Evolutionary conservation across 768 basidiomycete genomes (phyloP).

Genomic region (Cantharellus anzutake): DNA sequence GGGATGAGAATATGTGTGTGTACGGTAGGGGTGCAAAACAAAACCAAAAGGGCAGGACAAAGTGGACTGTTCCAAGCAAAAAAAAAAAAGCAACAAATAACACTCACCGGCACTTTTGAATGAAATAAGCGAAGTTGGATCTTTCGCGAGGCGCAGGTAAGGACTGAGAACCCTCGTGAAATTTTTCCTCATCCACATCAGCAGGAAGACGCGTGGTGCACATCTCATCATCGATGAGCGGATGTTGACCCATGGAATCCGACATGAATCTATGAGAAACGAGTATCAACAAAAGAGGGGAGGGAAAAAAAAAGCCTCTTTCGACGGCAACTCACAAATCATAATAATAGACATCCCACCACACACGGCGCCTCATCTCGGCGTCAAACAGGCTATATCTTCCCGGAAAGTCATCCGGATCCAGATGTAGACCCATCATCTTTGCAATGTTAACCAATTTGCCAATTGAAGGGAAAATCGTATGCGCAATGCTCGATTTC

Average conservation of each 20-base stretch:
- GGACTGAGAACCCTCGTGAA: conserved; percentile 27
- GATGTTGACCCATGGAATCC: conserved; percentile 44
- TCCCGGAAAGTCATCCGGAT: conserved; percentile 34
- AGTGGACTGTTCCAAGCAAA: background rate
- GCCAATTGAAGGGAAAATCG: conserved; percentile 31
- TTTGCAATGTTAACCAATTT: conserved; percentile 53
- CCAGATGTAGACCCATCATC: conserved; percentile 38
- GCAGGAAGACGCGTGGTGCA: conserved; percentile 35
- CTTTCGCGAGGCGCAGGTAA: conserved; percentile 21
- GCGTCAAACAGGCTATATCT: conserved; percentile 32
- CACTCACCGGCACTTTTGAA: conserved; percentile 42
- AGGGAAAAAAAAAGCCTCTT: background rate
- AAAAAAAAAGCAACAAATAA: background rate
- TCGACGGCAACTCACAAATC: conserved; percentile 39
- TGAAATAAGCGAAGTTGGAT: conserved; percentile 28
- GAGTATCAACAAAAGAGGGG: background rate
- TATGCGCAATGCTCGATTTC: conserved; percentile 23
- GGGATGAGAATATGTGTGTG: background rate
- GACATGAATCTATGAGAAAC: conserved; percentile 36
- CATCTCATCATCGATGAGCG: conserved; percentile 35
- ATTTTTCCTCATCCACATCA: conserved; percentile 36
- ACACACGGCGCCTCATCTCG: conserved; percentile 35
- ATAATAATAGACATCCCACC: conserved; percentile 69
- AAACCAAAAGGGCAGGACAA: background rate
- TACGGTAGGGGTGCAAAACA: too few species aligned